A percentile compares a stretch with the other conserved stretches of the same genome.
Evolutionary conservation across 108 stramenopile species (phyloP).

Genomic region (Schizochytrium sp.): DNA sequence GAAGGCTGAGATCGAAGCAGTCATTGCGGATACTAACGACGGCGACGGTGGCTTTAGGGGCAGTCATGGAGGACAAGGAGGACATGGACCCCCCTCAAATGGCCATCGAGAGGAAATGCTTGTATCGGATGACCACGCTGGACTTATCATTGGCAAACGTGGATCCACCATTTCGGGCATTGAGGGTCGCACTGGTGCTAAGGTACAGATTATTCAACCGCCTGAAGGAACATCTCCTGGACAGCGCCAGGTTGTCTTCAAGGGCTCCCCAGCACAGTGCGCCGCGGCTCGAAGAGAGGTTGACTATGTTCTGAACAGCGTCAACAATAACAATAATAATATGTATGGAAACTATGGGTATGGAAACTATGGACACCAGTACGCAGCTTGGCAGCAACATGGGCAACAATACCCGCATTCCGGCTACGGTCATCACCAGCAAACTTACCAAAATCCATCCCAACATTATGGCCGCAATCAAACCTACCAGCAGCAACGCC

Average conservation of each 20-base stretch:
- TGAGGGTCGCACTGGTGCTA: neutral
- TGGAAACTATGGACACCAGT: neutral
- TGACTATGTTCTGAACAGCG: neutral
- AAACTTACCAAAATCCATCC: neutral
- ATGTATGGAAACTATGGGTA: neutral
- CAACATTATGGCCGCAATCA: neutral
- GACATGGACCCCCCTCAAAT: neutral
- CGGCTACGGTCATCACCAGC: neutral
- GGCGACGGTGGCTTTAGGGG: neutral
- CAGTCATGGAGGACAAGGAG: neutral
- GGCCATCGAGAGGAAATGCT: neutral
- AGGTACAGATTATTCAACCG: neutral
- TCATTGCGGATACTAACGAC: neutral
- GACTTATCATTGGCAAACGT: constrained; percentile 32
- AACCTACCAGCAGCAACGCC: neutral
- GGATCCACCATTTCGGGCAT: constrained; percentile 5
- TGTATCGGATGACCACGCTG: neutral
- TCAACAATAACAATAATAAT: too few relatives aligned
- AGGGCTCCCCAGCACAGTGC: constrained; percentile 11
- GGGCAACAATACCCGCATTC: neutral
- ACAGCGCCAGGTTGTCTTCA: constrained; percentile 1
- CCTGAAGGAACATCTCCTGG: neutral
- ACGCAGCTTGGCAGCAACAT: constrained; percentile 4
- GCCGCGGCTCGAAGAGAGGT: neutral
- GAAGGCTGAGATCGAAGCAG: constrained; percentile 11